Percentiles rank a stretch among this genome's conserved stretches.
These are phyloP conservation scores for Podila verticillata DNA, from an alignment of 192 early-diverging fungal species.

Conservation along the genomic window DNA sequence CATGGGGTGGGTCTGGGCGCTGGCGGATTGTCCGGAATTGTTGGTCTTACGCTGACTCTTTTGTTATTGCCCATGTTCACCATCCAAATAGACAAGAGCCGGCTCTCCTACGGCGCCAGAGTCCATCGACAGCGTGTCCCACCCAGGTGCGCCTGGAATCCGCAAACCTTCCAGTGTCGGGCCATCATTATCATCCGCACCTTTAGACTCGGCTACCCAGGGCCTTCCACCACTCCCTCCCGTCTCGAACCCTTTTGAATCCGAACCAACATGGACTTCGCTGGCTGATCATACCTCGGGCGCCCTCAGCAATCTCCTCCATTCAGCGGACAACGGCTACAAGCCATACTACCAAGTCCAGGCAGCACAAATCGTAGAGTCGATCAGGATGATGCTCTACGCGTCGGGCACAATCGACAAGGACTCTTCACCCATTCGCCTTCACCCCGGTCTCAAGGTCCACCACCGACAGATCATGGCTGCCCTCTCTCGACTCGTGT, in stretches of 20 bases:
- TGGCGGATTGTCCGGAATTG: no score
- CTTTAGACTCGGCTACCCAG: background rate
- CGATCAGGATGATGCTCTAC: slow-evolving; percentile 86
- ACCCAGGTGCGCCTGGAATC: background rate
- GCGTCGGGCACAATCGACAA: slow-evolving; percentile 79
- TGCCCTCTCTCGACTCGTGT: slow-evolving; percentile 82
- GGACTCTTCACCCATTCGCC: slow-evolving; percentile 72
- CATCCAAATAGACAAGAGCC: slow-evolving; percentile 21
- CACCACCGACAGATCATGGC: slow-evolving; percentile 83
- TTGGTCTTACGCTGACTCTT: no score
- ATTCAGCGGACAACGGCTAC: slow-evolving; percentile 45
- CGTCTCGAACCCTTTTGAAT: slow-evolving; percentile 39
- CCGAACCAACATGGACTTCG: slow-evolving; percentile 44
- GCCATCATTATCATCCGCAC: background rate
- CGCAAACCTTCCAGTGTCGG: slow-evolving; percentile 17
- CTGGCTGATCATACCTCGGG: slow-evolving; percentile 34
- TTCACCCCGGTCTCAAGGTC: slow-evolving; percentile 70
- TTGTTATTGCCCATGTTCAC: background rate
- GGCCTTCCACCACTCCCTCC: slow-evolving; percentile 27
- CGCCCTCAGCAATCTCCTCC: slow-evolving; percentile 31
- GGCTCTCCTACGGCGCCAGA: slow-evolving; percentile 23
- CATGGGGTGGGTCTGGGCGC: no score
- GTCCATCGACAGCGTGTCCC: background rate
- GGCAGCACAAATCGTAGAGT: slow-evolving; percentile 66
- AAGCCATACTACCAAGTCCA: slow-evolving; percentile 42